A percentile compares a stretch with the other conserved stretches of the same genome.
phyloP scores from a whole-genome alignment of 2,329 filamentous ascomycete species.

The Grosmannia huntii region DNA sequence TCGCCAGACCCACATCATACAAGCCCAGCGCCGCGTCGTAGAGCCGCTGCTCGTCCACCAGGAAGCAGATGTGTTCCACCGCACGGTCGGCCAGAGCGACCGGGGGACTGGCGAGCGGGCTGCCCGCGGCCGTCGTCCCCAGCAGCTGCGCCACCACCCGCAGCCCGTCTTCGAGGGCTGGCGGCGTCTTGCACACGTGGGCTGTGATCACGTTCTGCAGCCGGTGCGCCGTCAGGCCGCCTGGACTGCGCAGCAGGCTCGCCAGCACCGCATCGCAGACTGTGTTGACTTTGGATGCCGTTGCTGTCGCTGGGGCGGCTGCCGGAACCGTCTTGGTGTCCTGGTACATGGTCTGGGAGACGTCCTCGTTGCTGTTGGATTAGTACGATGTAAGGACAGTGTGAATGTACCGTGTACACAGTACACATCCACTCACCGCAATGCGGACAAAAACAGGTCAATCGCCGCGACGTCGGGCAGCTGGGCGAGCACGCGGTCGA shows the following conservation, averaged over 20 bases:
- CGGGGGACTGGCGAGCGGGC: not conserved
- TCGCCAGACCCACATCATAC: slow-evolving; percentile 80
- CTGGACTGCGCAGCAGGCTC: slow-evolving; percentile 41
- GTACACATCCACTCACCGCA: slow-evolving; percentile 51
- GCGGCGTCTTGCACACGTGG: slow-evolving; percentile 84
- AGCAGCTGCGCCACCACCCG: slow-evolving; percentile 63
- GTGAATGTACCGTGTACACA: not conserved
- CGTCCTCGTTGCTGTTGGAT: slow-evolving; percentile 65
- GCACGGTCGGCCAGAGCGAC: slow-evolving; percentile 66
- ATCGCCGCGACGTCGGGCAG: slow-evolving; percentile 70
- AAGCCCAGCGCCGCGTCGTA: slow-evolving; percentile 84
- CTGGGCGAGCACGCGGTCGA: slow-evolving; percentile 70
- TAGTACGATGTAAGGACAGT: not conserved
- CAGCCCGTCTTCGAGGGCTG: slow-evolving; percentile 78
- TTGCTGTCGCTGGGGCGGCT: too few species aligned
- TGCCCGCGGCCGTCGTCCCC: slow-evolving; percentile 33
- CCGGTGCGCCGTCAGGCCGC: slow-evolving; percentile 48
- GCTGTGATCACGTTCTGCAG: slow-evolving; percentile 90
- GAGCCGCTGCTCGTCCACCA: slow-evolving; percentile 82
- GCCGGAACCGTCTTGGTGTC: slow-evolving; percentile 53
- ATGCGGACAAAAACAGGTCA: slow-evolving; percentile 79
- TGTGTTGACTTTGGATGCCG: slow-evolving; percentile 59
- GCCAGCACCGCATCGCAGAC: slow-evolving; percentile 78
- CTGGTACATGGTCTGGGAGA: slow-evolving; percentile 85
- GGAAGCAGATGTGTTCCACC: slow-evolving; percentile 93